phyloP scores from a whole-genome alignment of 179 eudicot genomes.

The Corrigiola litoralis region DNA sequence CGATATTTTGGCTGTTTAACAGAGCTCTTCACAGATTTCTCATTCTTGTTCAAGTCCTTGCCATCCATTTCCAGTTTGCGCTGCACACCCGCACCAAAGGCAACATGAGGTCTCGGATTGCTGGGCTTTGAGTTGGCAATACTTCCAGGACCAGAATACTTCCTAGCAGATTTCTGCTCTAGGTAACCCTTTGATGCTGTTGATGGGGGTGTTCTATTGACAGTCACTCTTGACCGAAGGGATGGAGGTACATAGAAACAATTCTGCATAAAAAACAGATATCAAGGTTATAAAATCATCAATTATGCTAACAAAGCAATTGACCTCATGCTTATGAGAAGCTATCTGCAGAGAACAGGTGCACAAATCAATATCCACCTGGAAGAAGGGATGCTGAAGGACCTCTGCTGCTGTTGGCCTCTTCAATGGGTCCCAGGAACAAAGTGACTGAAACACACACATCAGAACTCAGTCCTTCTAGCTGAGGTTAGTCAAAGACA shows the following conservation, averaged over 20 bases:
- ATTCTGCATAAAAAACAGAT: conserved; percentile 37
- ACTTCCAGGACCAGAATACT: conserved; percentile 52
- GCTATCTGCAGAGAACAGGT: background rate
- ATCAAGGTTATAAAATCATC: background rate
- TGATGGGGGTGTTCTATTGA: conserved; percentile 65
- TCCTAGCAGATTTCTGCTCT: conserved; percentile 60
- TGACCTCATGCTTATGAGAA: background rate
- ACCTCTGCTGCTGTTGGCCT: conserved; percentile 92
- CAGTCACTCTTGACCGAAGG: conserved; percentile 56
- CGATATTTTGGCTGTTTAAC: conserved; percentile 57
- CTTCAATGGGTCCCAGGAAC: conserved; percentile 91
- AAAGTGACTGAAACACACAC: conserved; percentile 46
- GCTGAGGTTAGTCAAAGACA: too few species aligned
- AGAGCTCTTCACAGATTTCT: conserved; percentile 39
- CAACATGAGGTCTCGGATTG: conserved; percentile 36
- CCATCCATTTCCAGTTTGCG: conserved; percentile 81
- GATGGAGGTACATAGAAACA: conserved; percentile 78
- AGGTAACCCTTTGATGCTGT: conserved; percentile 43
- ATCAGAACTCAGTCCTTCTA: conserved; percentile 1
- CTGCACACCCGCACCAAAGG: conserved; percentile 63
- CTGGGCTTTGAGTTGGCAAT: conserved; percentile 43
- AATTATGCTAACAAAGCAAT: too few species aligned
- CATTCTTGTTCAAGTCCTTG: conserved; percentile 55
- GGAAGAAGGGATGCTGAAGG: conserved; percentile 90
- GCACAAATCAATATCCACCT: conserved; percentile 33